Evolutionary conservation across 345 rosid genomes (phyloP), one percentile per base, ranked within the genome.

Genomic region (Citrus australasica): DNA sequence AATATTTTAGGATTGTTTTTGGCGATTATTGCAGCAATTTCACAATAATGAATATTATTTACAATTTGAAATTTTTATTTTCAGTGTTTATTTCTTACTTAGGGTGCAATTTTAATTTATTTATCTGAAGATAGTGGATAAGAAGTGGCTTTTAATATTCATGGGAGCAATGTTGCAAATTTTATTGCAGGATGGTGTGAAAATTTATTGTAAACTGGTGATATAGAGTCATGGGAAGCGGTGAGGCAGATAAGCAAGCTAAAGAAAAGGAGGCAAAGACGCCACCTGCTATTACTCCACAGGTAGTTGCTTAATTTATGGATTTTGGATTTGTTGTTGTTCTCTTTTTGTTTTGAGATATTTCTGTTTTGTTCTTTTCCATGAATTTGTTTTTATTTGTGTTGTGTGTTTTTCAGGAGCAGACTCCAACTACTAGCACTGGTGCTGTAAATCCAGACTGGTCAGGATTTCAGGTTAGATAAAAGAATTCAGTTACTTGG

Each of bases 381-480:
- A 25, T 25, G 75, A 51, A 30, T 16, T 59, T 25, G 53, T 24
- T 73, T 16, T 63, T 37, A 37, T 35, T 30, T n/a, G 27, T 79
- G 27, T 79, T 77, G 22, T 17, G 3, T 53, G 78, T 16, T 84
- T 9, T 78, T 79, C 87, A 94, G 98, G 99, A 94, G 82, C 97
- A 87, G 65, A 81, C 93, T 6, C 82, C 90, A 0, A 87, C 92
- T 35, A 76, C 91, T 65, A 82, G 83, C 83, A 80, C 94, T 55
- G 91, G 87, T 68, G 60, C 86, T 11, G 92, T 92, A 66, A 91
- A 91, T 84, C 90, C 97, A 24, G 99, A 96, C 65, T 96, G 99
- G 99, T 82, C 98, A 10, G 95, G 98, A 60, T 96, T 94, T 87
- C 99, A 96, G 98, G 99, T 96, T 76, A 48, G 68, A 69, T 53